phyloP scores from a whole-genome alignment of 768 basidiomycete species.

The Pholiota conissans region DNA sequence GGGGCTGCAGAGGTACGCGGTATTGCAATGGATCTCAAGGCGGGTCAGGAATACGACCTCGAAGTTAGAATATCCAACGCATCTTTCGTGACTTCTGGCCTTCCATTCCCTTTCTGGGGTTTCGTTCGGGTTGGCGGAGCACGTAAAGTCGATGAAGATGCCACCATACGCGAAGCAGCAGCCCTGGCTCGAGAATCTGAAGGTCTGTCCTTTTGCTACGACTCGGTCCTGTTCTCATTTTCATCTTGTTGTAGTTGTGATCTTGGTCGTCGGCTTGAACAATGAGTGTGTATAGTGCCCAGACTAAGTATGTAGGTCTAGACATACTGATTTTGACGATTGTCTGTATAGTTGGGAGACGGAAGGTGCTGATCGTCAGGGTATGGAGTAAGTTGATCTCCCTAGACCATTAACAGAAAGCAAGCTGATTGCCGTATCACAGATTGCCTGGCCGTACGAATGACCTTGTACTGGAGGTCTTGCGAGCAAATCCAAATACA shows the following conservation, averaged over 20 bases:
- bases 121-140: slow-evolving; percentile 38
- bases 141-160: slow-evolving; percentile 32
- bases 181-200: slow-evolving; percentile 39
- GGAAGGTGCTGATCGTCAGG: slow-evolving; percentile 57
- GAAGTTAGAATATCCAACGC: slow-evolving; percentile 36
- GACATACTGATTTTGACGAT: background rate
- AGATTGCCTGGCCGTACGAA: slow-evolving; percentile 54
- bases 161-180: slow-evolving; percentile 41
- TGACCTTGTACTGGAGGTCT: slow-evolving; percentile 47
- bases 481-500: slow-evolving; percentile 52
- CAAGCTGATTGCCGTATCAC: background rate
- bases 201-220: slow-evolving; percentile 23
- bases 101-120: slow-evolving; percentile 39
- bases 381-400: slow-evolving; percentile 36
- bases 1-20: slow-evolving; percentile 40
- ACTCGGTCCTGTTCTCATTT: background rate
- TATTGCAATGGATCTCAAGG: slow-evolving; percentile 37
- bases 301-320: background rate
- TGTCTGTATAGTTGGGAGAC: slow-evolving; percentile 40
- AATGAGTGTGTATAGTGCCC: slow-evolving; percentile 48
- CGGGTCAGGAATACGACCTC: slow-evolving; percentile 40
- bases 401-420: background rate
- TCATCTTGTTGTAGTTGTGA: slow-evolving; percentile 28
- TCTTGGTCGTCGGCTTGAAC: slow-evolving; percentile 56
- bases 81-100: slow-evolving; percentile 32